Evolutionary conservation across 1,284 basidiomycete species (phyloP), one percentile per base, ranked within the genome.

Genomic region (Ceratobasidium sp.): DNA sequence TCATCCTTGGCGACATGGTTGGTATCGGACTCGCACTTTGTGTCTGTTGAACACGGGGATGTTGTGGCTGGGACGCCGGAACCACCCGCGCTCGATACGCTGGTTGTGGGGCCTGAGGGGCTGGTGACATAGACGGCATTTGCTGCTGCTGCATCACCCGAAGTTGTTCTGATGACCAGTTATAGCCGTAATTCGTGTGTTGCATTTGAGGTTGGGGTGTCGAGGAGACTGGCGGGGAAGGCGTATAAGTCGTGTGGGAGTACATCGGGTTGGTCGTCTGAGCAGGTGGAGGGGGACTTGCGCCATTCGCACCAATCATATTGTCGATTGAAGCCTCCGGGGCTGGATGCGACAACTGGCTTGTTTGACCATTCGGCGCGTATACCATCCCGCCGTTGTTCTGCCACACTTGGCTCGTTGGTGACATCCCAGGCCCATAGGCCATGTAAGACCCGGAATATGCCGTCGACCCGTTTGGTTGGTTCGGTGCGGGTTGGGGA

Each of bases 171-270:
- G 64, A 21, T 30, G 60, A 53, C 73, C 74, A 79, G n/a, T 77
- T 74, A 39, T 72, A 53, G 21, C 72, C 73, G 10, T 76, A 46
- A 36, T 72, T 78, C 30, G 46, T n/a, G 36, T 79, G 76, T 55
- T 76, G 76, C 39, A 74, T 76, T 53, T 80, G 78, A n/a, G n/a
- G n/a, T n/a, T n/a, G n/a, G 41, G 73, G 76, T 41, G 64, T 30
- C 18, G 55, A 16, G 16, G 61, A 52, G 4, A 50, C 55, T 3
- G 53, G 59, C n/a, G 61, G 55, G 16, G 53, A 59, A 21, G 18
- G 18, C 2, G 57, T 34, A 36, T 73, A 73, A 45, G 52, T 36
- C 16, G 62, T 41, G 34, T 67, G 65, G 16, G 72, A 3, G 45
- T 65, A 61, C 16, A 67, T 58, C 2, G 64, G 48, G 32, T 58